These are phyloP conservation scores for Myriangium duriaei DNA, from an alignment of 2,329 filamentous ascomycete genomes.

Conservation along the genomic window DNA sequence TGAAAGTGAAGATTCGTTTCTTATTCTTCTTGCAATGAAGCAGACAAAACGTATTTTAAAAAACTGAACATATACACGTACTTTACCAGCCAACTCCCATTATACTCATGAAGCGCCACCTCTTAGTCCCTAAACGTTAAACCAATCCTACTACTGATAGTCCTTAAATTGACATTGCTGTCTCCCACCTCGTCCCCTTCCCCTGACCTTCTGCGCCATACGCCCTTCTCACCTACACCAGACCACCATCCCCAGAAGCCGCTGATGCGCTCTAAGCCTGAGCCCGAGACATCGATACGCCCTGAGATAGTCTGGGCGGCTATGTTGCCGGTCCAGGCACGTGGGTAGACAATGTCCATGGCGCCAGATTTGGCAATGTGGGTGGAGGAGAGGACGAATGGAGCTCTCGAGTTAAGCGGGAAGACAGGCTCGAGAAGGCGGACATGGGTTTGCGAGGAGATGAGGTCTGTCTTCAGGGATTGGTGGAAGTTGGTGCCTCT, in stretches of 20 bases:
- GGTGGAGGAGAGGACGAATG: not conserved
- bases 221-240: slow-evolving; percentile 1
- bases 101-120: no score
- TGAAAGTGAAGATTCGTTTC: no score
- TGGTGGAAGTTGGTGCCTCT: not conserved
- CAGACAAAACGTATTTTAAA: no score
- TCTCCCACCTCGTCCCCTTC: not conserved
- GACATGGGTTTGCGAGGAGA: not conserved
- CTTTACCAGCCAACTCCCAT: no score
- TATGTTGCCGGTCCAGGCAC: slow-evolving; percentile 5
- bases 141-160: not conserved
- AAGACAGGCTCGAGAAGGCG: not conserved
- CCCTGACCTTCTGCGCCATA: slow-evolving; percentile 2
- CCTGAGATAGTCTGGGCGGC: slow-evolving; percentile 5
- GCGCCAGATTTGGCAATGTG: slow-evolving; percentile 2
- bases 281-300: slow-evolving; percentile 2
- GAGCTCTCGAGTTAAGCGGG: not conserved
- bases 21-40: no score
- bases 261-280: slow-evolving; percentile 1
- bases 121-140: not conserved
- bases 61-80: no score
- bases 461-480: not conserved
- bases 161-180: not conserved
- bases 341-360: slow-evolving; percentile 1
- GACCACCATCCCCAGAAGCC: slow-evolving; percentile 1